Evolutionary conservation across 768 basidiomycete genomes (phyloP).

Genomic region (Xerocomus potaroensis): DNA sequence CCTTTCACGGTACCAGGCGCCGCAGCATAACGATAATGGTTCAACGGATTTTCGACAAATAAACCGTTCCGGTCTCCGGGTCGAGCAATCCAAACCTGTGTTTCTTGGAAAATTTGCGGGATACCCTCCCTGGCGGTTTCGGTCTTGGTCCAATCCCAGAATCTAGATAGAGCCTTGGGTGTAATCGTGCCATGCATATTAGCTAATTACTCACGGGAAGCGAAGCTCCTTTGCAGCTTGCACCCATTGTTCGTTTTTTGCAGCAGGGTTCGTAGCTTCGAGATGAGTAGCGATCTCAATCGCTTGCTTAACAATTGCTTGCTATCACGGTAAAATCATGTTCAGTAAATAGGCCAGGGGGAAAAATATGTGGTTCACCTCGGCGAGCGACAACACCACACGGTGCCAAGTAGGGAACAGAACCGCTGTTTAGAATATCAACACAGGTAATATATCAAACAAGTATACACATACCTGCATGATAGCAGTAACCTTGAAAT

Average conservation of each 20-base stretch:
- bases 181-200: no score
- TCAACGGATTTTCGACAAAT: not conserved
- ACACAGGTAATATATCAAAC: not conserved
- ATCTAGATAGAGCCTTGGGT: slow-evolving; percentile 1
- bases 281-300: slow-evolving; percentile 10
- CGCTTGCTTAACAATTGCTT: slow-evolving; percentile 15
- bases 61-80: not conserved
- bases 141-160: slow-evolving; percentile 6
- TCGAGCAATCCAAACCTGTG: not conserved
- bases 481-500: slow-evolving; percentile 18
- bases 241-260: slow-evolving; percentile 8
- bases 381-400: slow-evolving; percentile 8
- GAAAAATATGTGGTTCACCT: slow-evolving; percentile 7
- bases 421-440: slow-evolving; percentile 12
- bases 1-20: not conserved
- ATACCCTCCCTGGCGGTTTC: not conserved
- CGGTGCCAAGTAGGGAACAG: slow-evolving; percentile 22
- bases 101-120: not conserved
- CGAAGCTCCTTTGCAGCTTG: slow-evolving; percentile 11
- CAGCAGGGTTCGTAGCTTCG: not conserved
- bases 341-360: no score
- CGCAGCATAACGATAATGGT: not conserved
- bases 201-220: slow-evolving; percentile 13
- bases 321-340: no score
- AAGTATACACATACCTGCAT: slow-evolving; percentile 8